These are phyloP conservation scores for Phytophthora ramorum DNA, from an alignment of 352 stramenopile species.

Conservation along the genomic window DNA sequence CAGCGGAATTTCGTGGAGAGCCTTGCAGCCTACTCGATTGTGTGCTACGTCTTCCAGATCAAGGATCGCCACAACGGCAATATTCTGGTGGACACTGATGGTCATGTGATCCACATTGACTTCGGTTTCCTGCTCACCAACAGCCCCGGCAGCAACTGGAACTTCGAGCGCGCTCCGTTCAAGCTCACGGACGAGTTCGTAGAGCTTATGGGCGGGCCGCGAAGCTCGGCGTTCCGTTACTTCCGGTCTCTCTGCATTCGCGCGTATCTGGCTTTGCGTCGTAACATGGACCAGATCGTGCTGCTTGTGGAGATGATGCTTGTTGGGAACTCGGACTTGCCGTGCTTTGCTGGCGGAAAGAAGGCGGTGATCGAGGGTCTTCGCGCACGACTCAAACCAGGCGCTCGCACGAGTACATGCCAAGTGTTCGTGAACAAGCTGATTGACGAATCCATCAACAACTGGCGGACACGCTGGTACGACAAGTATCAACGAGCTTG, in stretches of 20 bases:
- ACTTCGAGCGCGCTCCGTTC: slow-evolving; percentile 97
- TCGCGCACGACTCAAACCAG: slow-evolving; percentile 75
- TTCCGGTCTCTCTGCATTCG: slow-evolving; percentile 97
- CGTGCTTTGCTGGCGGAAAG: slow-evolving; percentile 88
- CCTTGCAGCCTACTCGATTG: slow-evolving; percentile 97
- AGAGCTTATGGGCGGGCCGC: slow-evolving; percentile 93
- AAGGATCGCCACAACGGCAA: slow-evolving; percentile 99
- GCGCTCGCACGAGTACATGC: slow-evolving; percentile 81
- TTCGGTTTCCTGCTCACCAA: slow-evolving; percentile 99
- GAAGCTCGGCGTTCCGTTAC: slow-evolving; percentile 93
- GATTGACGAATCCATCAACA: slow-evolving; percentile 90
- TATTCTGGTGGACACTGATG: slow-evolving; percentile 97
- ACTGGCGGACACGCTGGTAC: slow-evolving; percentile 91
- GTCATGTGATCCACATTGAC: slow-evolving; percentile 99
- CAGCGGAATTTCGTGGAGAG: slow-evolving; percentile 91
- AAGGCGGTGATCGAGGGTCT: slow-evolving; percentile 80
- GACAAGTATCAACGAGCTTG: slow-evolving; percentile 92
- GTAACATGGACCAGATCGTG: slow-evolving; percentile 95
- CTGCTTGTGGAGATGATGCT: slow-evolving; percentile 97
- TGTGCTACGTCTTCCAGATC: slow-evolving; percentile 98
- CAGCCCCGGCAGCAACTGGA: slow-evolving; percentile 94
- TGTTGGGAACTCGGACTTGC: slow-evolving; percentile 84
- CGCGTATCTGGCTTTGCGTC: slow-evolving; percentile 94
- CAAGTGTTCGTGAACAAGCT: slow-evolving; percentile 87
- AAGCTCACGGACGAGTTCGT: slow-evolving; percentile 98